A percentile compares a stretch with the other conserved stretches of the same genome.
Evolutionary conservation across 148 eudicot genomes (phyloP).

Genomic region (Limonium bicolor): DNA sequence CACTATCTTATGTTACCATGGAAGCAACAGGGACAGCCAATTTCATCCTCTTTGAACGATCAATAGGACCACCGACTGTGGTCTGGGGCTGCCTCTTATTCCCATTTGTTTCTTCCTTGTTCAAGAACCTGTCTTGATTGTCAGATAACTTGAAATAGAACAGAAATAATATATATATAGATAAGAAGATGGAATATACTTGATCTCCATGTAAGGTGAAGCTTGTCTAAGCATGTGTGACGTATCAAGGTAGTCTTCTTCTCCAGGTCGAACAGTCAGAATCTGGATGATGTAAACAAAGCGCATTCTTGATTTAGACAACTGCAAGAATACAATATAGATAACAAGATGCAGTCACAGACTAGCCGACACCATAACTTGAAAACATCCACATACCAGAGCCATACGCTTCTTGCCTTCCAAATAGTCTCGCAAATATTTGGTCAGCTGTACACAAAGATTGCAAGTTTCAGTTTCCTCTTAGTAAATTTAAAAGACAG

Average conservation of each 20-base stretch:
- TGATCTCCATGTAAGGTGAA: slow-evolving; percentile 76
- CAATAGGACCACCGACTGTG: slow-evolving; percentile 12
- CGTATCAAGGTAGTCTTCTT: slow-evolving; percentile 76
- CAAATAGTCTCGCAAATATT: slow-evolving; percentile 73
- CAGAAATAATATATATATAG: neutral
- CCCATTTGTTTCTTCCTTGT: slow-evolving; percentile 24
- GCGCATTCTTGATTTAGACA: too few species aligned
- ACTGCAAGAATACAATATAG: too few species aligned
- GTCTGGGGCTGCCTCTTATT: slow-evolving; percentile 49
- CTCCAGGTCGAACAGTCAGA: slow-evolving; percentile 71
- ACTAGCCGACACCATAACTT: too few species aligned
- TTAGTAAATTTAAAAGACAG: too few species aligned
- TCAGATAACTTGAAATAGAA: neutral
- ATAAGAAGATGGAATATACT: slow-evolving; percentile 24
- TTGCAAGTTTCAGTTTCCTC: neutral
- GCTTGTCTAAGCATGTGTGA: slow-evolving; percentile 84
- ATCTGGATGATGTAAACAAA: slow-evolving; percentile 27
- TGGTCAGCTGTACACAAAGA: slow-evolving; percentile 42
- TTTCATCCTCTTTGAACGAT: slow-evolving; percentile 49
- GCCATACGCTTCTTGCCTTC: slow-evolving; percentile 93
- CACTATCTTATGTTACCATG: too few species aligned
- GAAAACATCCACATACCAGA: slow-evolving; percentile 48
- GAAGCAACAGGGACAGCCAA: slow-evolving; percentile 16
- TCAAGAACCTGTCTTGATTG: slow-evolving; percentile 32
- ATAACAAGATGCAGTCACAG: too few species aligned